Percentiles rank a stretch among this genome's conserved stretches.
phyloP scores from a whole-genome alignment of 169 alveolate genomes.

The Eimeria sp. region DNA sequence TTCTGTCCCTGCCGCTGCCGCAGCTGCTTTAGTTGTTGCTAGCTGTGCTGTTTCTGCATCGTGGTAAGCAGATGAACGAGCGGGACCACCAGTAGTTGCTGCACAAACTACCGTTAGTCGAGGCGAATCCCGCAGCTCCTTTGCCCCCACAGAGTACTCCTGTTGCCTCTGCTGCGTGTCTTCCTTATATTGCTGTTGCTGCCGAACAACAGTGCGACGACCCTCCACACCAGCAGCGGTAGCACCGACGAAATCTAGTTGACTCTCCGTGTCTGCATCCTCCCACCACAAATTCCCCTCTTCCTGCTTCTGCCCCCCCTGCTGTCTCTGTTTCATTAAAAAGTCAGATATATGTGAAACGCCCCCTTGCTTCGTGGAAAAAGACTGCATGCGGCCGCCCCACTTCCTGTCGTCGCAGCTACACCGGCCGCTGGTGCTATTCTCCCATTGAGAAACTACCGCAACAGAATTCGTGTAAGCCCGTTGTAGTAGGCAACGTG shows the following conservation, averaged over 20 bases:
- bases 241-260: background rate
- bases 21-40: background rate
- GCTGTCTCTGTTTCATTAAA: conserved; percentile 17
- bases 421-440: background rate
- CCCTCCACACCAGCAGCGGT: background rate
- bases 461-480: background rate
- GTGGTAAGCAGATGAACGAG: background rate
- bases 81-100: background rate
- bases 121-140: background rate
- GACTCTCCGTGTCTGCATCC: conserved; percentile 23
- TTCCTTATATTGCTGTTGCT: background rate
- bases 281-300: conserved; percentile 58
- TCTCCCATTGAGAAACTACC: background rate
- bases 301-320: conserved; percentile 33
- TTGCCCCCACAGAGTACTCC: background rate
- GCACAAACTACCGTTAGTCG: background rate
- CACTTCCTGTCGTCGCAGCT: background rate
- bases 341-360: background rate
- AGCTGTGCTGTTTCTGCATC: background rate
- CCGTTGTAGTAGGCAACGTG: background rate
- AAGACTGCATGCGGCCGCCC: background rate
- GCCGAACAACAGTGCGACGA: background rate
- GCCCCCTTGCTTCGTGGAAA: background rate
- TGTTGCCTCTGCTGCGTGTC: background rate
- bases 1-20: background rate